Evolutionary conservation across 2,329 filamentous ascomycete genomes (phyloP).

Genomic region (Aureobasidium mangrovei): DNA sequence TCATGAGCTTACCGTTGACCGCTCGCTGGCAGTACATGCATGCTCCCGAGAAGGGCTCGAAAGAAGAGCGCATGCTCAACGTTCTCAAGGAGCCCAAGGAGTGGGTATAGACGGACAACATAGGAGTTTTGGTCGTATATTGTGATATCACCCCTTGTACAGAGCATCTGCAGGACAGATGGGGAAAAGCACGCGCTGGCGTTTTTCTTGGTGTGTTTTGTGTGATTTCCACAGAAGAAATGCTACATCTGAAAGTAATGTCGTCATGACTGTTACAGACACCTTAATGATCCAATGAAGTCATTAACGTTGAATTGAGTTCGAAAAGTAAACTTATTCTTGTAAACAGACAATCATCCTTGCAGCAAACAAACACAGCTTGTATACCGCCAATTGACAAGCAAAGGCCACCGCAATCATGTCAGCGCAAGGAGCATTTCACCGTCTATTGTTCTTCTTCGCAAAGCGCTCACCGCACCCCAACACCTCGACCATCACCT

Average conservation of each 20-base stretch:
- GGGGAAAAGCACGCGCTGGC: neutral
- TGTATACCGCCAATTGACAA: no score
- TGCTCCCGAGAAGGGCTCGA: slow-evolving; percentile 61
- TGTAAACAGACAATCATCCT: neutral
- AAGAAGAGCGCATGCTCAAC: slow-evolving; percentile 73
- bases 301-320: neutral
- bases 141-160: slow-evolving; percentile 4
- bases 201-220: no score
- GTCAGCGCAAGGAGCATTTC: slow-evolving; percentile 24
- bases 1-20: slow-evolving; percentile 93
- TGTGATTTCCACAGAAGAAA: neutral
- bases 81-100: slow-evolving; percentile 55
- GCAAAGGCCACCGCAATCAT: neutral
- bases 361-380: neutral
- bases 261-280: slow-evolving; percentile 5
- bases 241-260: neutral
- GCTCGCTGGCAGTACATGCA: slow-evolving; percentile 97
- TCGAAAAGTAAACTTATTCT: neutral
- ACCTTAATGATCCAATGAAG: neutral
- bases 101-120: slow-evolving; percentile 42
- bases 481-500: slow-evolving; percentile 27
- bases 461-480: slow-evolving; percentile 23
- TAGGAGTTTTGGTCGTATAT: neutral
- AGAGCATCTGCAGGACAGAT: slow-evolving; percentile 12
- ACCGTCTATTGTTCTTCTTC: slow-evolving; percentile 31